Base-by-base conservation (phyloP, 176 grass and related monocot genomes). In the Cenchrus americanus region DNA sequence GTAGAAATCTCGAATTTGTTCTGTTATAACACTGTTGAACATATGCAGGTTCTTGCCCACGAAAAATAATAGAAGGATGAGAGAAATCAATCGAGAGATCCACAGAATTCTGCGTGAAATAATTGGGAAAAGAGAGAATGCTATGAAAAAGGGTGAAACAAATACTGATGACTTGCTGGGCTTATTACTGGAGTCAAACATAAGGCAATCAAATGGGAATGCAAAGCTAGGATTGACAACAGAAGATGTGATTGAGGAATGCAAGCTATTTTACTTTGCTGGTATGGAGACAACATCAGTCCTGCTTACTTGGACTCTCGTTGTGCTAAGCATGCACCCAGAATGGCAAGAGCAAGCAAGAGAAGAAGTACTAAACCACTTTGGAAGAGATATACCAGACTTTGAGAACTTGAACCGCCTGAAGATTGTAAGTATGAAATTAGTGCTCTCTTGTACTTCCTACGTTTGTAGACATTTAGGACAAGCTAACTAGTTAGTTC, bases 211-310 rank as follows among this genome's bases (percentile, higher is more conserved):
- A 34, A 87, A 89, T 50, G 86, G 86, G 66, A 82, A 89, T 50
- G 72, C 77, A 1, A 69, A 77, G 49, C 65, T 85, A 10, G 80
- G 82, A 42, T 91, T 97, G 86, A 93, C 75, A 30, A 91, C 84
- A 19, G 71, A 89, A 4, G 92, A 97, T 3, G 60, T 97, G 30
- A 94, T 97, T 14, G 88, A 88, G 53, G 92, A 97, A 83, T 97
- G 95, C 86, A 93, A 93, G 75, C 61, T 97, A 22, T 97, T 97
- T 76, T 97, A 97, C 78, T 94, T 97, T 67, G 95, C 88, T 1
- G 92, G 92, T 54, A 87, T 92, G 68, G 92, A 97, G 86, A 94
- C 92, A 26, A 94, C 94, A 53, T 83, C 92, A 11, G 85, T 91
- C n/a, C 67, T 97, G 73, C 92, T 97, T 27, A 97, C 92, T 41